A percentile compares a stretch with the other conserved stretches of the same genome.
Evolutionary conservation across 768 basidiomycete species (phyloP).

Genomic region (Mycena maculata): DNA sequence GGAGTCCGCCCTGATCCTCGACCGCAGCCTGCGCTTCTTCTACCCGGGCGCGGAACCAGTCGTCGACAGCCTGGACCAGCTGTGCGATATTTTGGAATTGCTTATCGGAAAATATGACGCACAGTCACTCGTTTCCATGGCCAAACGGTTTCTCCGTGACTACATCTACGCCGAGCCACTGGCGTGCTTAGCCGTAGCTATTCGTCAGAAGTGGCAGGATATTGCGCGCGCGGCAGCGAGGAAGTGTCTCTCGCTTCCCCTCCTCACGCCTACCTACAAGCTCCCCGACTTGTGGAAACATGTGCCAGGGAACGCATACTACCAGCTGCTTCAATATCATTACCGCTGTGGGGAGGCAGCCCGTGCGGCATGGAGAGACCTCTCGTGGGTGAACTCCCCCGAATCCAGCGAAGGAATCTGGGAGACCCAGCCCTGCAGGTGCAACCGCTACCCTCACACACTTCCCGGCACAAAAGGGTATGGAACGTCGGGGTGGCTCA

Average conservation of each 20-base stretch:
- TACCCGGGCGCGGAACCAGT: conserved; percentile 6
- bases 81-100: not conserved
- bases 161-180: conserved; percentile 10
- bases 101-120: not conserved
- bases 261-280: not conserved
- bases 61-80: conserved; percentile 2
- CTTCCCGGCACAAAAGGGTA: no score
- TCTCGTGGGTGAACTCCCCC: no score
- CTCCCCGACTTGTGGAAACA: not conserved
- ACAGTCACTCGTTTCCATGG: not conserved
- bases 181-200: not conserved
- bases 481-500: no score
- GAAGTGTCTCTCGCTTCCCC: conserved; percentile 3
- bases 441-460: no score
- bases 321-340: conserved; percentile 10
- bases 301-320: not conserved
- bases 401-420: no score
- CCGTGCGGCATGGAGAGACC: no score
- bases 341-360: conserved; percentile 10
- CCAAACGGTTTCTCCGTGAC: not conserved
- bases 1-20: not conserved
- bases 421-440: no score
- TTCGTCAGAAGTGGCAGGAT: not conserved
- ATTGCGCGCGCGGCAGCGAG: not conserved
- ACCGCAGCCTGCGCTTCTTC: conserved; percentile 3